phyloP scores from a whole-genome alignment of 306 rosid species.

The Prunus fruticosa region DNA sequence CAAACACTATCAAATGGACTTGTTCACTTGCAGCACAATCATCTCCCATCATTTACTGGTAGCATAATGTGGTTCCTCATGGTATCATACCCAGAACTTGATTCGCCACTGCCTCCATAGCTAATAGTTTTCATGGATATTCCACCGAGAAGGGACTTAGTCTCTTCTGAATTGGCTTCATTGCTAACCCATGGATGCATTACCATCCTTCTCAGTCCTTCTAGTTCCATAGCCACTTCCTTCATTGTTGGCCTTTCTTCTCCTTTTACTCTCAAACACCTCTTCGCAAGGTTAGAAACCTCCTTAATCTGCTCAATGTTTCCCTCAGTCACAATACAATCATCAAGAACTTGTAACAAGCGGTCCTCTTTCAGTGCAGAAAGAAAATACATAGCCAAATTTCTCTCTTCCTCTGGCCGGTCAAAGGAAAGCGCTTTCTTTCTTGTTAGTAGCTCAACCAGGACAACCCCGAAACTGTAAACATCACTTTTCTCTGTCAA shows the following conservation, averaged over 20 bases:
- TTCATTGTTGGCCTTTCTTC: constrained; percentile 60
- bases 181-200: constrained; percentile 4
- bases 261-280: constrained; percentile 35
- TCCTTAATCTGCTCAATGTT: constrained; percentile 36
- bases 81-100: constrained; percentile 4
- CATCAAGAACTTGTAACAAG: constrained; percentile 38
- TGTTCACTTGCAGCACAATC: neutral
- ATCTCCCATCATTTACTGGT: constrained; percentile 8
- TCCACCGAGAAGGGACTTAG: constrained; percentile 3
- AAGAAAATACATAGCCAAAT: constrained; percentile 33
- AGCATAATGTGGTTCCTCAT: neutral
- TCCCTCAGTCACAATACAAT: neutral
- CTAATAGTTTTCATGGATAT: neutral
- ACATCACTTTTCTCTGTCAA: constrained; percentile 48
- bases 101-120: neutral
- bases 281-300: constrained; percentile 26
- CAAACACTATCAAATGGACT: no score
- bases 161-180: constrained; percentile 10
- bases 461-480: constrained; percentile 51
- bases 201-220: constrained; percentile 27
- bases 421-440: constrained; percentile 25
- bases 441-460: constrained; percentile 49
- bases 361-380: constrained; percentile 32
- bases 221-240: constrained; percentile 49
- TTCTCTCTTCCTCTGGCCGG: constrained; percentile 18